Evolutionary conservation across 768 basidiomycete genomes (phyloP).

Genomic region (Phanerodontia chrysosporium): DNA sequence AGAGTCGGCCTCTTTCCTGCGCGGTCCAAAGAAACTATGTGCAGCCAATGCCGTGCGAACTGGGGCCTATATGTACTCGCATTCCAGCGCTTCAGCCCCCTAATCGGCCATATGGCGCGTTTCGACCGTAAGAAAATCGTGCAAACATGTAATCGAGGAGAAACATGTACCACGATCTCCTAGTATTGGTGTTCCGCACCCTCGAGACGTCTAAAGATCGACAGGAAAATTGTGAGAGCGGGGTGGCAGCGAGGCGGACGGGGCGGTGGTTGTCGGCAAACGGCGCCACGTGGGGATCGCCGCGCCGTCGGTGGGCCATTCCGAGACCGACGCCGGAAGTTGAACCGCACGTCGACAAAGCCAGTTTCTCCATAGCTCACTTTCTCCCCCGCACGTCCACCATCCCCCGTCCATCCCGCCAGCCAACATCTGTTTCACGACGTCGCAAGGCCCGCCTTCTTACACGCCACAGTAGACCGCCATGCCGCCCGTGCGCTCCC

Average conservation of each 20-base stretch:
- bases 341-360: background rate
- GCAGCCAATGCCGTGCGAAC: background rate
- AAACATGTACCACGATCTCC: too few species aligned
- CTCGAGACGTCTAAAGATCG: background rate
- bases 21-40: background rate
- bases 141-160: background rate
- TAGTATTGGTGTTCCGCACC: background rate
- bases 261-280: background rate
- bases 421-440: background rate
- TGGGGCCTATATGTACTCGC: background rate
- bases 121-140: background rate
- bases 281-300: background rate
- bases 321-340: background rate
- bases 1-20: background rate
- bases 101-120: background rate
- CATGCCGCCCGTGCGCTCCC: constrained; percentile 3
- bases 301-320: constrained; percentile 3
- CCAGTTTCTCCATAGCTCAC: background rate
- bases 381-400: background rate
- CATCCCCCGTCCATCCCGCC: background rate
- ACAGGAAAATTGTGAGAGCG: background rate
- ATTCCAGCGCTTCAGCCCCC: background rate
- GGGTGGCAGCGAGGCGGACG: too few species aligned
- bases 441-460: background rate
- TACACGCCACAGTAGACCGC: background rate